Percentiles rank a stretch among this genome's conserved stretches.
phyloP scores from a whole-genome alignment of 2,329 filamentous ascomycete genomes.

The Dendrostoma leiphaemia region DNA sequence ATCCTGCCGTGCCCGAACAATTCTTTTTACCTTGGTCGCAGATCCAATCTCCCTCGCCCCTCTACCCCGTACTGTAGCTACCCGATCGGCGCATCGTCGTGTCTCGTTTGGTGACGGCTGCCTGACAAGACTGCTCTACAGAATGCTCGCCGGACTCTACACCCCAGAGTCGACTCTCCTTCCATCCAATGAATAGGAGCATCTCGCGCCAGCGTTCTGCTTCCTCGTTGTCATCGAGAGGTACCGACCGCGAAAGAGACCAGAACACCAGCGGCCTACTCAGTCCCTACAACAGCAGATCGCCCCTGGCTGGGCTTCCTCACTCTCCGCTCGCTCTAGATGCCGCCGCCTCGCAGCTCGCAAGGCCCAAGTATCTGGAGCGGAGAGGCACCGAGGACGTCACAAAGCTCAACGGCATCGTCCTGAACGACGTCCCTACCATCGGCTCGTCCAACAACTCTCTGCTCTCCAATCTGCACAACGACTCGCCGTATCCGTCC shows the following conservation, averaged over 20 bases:
- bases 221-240: constrained; percentile 19
- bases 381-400: constrained; percentile 18
- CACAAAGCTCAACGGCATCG: constrained; percentile 20
- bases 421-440: constrained; percentile 23
- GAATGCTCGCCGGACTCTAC: constrained; percentile 8
- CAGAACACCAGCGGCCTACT: constrained; percentile 16
- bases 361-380: constrained; percentile 14
- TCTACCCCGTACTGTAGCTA: too few species aligned
- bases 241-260: constrained; percentile 17
- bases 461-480: constrained; percentile 19
- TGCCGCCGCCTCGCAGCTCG: constrained; percentile 13
- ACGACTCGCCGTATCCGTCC: constrained; percentile 17
- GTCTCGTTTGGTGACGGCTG: neutral
- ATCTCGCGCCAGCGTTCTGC: constrained; percentile 20
- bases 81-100: neutral
- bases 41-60: neutral
- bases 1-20: neutral
- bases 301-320: constrained; percentile 18
- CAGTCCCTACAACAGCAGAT: constrained; percentile 19
- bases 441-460: constrained; percentile 11
- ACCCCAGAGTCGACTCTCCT: constrained; percentile 7
- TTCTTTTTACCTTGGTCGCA: neutral
- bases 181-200: constrained; percentile 19
- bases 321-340: constrained; percentile 15
- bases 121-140: neutral